Evolutionary conservation across 495 filamentous ascomycete genomes (phyloP).

Genomic region (Penicillium coffeae): DNA sequence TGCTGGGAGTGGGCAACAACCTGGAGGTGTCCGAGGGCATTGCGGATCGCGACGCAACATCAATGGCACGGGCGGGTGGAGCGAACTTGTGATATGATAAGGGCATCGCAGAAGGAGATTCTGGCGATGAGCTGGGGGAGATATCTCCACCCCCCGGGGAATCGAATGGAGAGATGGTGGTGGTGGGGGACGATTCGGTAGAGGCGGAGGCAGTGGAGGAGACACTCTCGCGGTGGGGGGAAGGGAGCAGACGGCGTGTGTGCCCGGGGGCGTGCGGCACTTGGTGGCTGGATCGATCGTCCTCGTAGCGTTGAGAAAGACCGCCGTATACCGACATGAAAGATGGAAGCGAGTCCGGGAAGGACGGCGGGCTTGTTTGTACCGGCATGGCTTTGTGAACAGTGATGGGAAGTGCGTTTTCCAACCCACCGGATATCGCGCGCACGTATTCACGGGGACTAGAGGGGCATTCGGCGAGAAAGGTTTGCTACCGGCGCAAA

Average conservation of each 20-base stretch:
- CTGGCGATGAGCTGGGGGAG: conserved; percentile 87
- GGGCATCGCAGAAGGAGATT: conserved; percentile 67
- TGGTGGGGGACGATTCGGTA: conserved; percentile 91
- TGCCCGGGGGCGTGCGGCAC: conserved; percentile 24
- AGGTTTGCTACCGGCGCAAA: conserved; percentile 46
- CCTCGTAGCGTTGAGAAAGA: conserved; percentile 26
- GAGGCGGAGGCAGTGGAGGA: conserved; percentile 82
- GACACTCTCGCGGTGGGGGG: conserved; percentile 40
- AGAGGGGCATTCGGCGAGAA: conserved; percentile 21
- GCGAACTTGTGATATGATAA: conserved; percentile 40
- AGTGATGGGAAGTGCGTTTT: conserved; percentile 4
- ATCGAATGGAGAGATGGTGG: conserved; percentile 89
- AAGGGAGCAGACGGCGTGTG: conserved; percentile 34
- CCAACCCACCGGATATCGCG: conserved; percentile 18
- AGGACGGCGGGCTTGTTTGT: conserved; percentile 44
- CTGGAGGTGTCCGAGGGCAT: conserved; percentile 23
- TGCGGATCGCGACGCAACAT: conserved; percentile 16
- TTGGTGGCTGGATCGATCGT: conserved; percentile 22
- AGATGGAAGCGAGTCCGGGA: conserved; percentile 63
- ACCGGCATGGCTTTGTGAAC: conserved; percentile 37
- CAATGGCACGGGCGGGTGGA: conserved; percentile 25
- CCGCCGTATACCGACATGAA: conserved; percentile 67
- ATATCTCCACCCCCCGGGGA: conserved; percentile 84
- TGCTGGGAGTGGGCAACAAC: conserved; percentile 37
- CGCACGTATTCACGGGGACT: conserved; percentile 16